These are phyloP conservation scores for Gnaphalium uliginosum DNA, from an alignment of 129 eudicot species.

Conservation along the genomic window DNA sequence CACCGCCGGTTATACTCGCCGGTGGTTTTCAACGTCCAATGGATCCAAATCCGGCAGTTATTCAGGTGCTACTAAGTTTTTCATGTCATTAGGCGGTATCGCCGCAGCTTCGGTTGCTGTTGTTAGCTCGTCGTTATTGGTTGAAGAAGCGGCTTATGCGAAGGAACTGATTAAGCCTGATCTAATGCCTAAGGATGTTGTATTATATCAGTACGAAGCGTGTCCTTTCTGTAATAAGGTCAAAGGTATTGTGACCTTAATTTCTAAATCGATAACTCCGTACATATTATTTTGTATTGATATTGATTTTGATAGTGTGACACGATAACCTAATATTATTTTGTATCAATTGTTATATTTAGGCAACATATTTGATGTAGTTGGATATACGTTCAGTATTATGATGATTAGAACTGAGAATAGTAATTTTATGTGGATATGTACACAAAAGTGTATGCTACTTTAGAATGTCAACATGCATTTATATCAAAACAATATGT, in stretches of 20 bases:
- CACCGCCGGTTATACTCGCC: conserved; percentile 26
- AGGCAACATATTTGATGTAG: neutral
- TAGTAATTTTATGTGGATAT: neutral
- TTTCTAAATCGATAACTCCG: neutral
- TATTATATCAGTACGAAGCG: conserved; percentile 66
- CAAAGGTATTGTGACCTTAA: conserved; percentile 45
- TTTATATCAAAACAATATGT: too few relatives aligned
- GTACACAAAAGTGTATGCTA: neutral
- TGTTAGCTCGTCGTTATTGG: neutral
- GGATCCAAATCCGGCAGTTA: conserved; percentile 9
- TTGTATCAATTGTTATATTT: neutral
- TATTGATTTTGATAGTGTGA: too few relatives aligned
- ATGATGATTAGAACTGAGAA: neutral
- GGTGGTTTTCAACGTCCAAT: conserved; percentile 44
- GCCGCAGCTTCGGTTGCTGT: conserved; percentile 37
- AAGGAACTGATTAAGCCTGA: conserved; percentile 41
- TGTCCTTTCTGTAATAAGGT: conserved; percentile 79
- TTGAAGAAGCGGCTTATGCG: conserved; percentile 47
- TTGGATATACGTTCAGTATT: too few relatives aligned
- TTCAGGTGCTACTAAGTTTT: neutral
- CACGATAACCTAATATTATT: too few relatives aligned
- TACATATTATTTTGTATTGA: neutral
- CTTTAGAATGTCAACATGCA: neutral
- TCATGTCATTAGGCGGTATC: conserved; percentile 34
- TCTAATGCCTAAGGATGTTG: conserved; percentile 48